Percentiles rank a stretch among this genome's conserved stretches.
Conservation (phyloP, 345 rosid genomes). For the Sonneratia alba region DNA sequence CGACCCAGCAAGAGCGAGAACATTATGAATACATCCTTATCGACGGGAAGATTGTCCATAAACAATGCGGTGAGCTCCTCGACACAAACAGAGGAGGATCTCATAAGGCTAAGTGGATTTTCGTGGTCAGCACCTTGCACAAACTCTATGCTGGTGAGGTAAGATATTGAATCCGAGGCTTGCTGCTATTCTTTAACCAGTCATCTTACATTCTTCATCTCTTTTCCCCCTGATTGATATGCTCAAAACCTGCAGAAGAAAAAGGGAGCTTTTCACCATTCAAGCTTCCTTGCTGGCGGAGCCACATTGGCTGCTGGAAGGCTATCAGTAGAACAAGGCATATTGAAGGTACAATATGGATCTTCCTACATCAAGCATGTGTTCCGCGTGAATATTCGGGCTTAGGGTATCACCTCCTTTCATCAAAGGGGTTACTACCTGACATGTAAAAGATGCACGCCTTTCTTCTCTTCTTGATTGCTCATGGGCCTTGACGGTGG, state of each 20-base stretch:
- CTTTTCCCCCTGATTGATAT: background rate
- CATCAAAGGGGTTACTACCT: background rate
- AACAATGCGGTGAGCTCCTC: conserved; percentile 14
- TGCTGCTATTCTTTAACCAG: background rate
- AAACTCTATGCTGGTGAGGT: conserved; percentile 32
- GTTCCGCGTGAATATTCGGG: no score
- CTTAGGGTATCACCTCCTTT: no score
- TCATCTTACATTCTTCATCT: background rate
- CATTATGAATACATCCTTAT: conserved; percentile 16
- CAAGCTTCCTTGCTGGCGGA: conserved; percentile 95
- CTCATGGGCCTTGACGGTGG: no score
- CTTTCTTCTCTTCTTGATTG: no score
- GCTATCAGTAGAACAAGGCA: conserved; percentile 39
- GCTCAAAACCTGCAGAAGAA: conserved; percentile 42
- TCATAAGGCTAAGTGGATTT: conserved; percentile 24
- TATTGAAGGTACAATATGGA: background rate
- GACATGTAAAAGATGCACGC: no score
- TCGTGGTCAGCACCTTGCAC: conserved; percentile 24
- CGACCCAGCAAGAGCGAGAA: conserved; percentile 25
- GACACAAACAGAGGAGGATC: no score
- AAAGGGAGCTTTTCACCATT: conserved; percentile 91
- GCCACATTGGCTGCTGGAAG: conserved; percentile 85
- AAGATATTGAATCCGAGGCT: background rate
- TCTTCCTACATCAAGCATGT: background rate
- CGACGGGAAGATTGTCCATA: conserved; percentile 21